Evolutionary conservation across 495 filamentous ascomycete species (phyloP).

Genomic region (Penicillium angulare): DNA sequence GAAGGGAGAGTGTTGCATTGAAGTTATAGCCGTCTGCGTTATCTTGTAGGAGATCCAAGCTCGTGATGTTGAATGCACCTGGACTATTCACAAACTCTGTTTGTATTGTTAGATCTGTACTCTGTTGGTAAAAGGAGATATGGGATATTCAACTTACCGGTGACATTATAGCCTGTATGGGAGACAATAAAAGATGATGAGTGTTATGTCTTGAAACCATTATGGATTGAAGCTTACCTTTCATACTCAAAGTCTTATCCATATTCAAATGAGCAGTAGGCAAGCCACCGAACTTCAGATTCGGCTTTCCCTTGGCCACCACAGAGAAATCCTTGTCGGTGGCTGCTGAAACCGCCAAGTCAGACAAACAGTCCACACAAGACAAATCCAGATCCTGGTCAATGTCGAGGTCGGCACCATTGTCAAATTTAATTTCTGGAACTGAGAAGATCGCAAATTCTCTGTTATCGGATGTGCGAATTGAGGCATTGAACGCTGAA

Average conservation of each 20-base stretch:
- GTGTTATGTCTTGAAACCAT: not conserved
- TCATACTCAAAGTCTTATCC: constrained; percentile 26
- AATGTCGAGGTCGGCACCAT: constrained; percentile 16
- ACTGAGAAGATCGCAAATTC: constrained; percentile 25
- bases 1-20: constrained; percentile 28
- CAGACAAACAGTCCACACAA: constrained; percentile 28
- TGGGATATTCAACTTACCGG: constrained; percentile 11
- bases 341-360: constrained; percentile 20
- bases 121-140: not conserved
- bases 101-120: not conserved
- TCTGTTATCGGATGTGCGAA: constrained; percentile 12
- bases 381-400: constrained; percentile 29
- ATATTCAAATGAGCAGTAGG: constrained; percentile 31
- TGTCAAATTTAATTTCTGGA: constrained; percentile 18
- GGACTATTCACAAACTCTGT: constrained; percentile 24
- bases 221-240: not conserved
- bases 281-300: constrained; percentile 21
- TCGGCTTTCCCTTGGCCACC: constrained; percentile 21
- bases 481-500: constrained; percentile 25
- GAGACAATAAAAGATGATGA: not conserved
- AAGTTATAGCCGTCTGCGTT: constrained; percentile 28
- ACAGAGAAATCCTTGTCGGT: constrained; percentile 22
- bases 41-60: constrained; percentile 17
- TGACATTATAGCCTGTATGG: constrained; percentile 23
- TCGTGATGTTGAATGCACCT: constrained; percentile 28